Evolutionary conservation across 1,284 basidiomycete genomes (phyloP).

Genomic region (Termitomyces sp.): DNA sequence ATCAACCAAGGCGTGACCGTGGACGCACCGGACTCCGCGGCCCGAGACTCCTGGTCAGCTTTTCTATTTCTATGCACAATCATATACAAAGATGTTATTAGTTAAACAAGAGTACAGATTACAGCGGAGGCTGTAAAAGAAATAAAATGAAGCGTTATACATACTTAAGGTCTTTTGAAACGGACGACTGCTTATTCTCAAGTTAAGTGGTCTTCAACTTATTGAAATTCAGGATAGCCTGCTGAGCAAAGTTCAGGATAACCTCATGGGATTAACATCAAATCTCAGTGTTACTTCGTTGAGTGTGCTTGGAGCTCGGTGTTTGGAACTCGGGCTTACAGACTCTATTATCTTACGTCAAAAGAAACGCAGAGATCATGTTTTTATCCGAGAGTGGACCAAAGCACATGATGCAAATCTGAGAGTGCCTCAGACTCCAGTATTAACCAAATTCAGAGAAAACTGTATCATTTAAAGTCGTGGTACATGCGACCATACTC

Average conservation of each 20-base stretch:
- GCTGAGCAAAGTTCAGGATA: not conserved
- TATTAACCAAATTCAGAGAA: slow-evolving; percentile 1
- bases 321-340: not conserved
- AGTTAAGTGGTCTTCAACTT: too few relatives aligned
- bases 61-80: not conserved
- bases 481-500: not conserved
- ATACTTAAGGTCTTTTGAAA: not conserved
- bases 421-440: not conserved
- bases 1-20: not conserved
- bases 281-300: not conserved
- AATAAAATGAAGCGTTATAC: not conserved
- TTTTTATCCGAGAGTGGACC: not conserved
- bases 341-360: not conserved
- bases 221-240: too few relatives aligned
- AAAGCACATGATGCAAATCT: not conserved
- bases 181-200: not conserved
- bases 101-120: too few relatives aligned
- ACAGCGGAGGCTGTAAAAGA: too few relatives aligned
- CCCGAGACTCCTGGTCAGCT: too few relatives aligned
- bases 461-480: not conserved
- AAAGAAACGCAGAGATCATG: not conserved
- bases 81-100: not conserved
- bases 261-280: not conserved
- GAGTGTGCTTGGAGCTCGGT: too few relatives aligned
- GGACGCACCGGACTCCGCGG: too few relatives aligned